Base-by-base conservation (phyloP, 257 asterid genomes). In the Datura wrightii region DNA sequence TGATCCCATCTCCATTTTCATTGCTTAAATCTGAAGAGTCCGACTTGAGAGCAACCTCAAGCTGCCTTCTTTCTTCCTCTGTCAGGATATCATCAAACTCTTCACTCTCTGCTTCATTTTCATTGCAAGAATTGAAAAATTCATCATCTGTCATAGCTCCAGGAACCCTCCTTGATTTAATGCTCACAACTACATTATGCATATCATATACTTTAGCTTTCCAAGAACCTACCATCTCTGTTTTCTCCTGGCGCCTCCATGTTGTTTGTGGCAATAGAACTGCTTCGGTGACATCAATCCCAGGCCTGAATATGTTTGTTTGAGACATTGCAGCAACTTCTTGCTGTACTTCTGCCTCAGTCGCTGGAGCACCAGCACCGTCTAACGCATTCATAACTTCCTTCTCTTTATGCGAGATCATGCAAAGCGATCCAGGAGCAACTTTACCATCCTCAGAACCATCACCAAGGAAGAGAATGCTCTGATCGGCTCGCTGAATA, bases 111-210 rank as follows among this genome's bases (percentile, higher is more conserved):
- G 94, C 87, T 89, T 94, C 99, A 58, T 93, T 95, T 82, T 93
- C 98, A 79, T 92, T 93, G 82, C 87, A 84, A 67, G 97, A 89
- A 79, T 86, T 93, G 81, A 94, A 91, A 82, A 96, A 86, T 69
- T 97, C 99, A 52, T 95, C 99, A 88, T 95, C 98, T 0, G 97
- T 88, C 97, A 95, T 92, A 53, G 99, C 98, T 80, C 98, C 98
- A 0, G 98, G 99, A 56, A 97, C 99, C 89, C 92, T 87, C 88
- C 98, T 94, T 1, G 98, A 97, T 89, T 95, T 97, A 41, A 97
- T 91, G 91, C 99, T 97, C 79, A 97, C 99, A 48, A 93, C 92
- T 86, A 97, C 96, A 71, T 97, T 94, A 84, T 94, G 98, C 99
- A 97, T 97, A 84, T 97, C 99, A 65, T 97, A 97, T 16, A 95